phyloP scores from a whole-genome alignment of 2,329 filamentous ascomycete species.

The Aspergillus versicolor region DNA sequence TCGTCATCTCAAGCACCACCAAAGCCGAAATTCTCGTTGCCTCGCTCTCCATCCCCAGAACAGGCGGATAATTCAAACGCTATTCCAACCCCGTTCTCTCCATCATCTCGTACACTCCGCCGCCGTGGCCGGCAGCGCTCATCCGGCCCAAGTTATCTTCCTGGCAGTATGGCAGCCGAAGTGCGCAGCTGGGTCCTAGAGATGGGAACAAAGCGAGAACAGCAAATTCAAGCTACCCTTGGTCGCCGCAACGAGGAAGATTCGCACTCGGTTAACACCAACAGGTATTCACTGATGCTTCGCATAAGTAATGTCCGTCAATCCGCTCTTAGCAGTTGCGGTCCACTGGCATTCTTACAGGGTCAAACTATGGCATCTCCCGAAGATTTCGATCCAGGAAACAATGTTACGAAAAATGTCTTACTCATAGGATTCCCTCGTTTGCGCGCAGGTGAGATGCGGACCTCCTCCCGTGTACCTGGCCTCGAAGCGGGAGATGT shows the following conservation, averaged over 20 bases:
- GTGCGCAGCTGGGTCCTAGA: constrained; percentile 45
- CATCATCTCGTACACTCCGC: constrained; percentile 30
- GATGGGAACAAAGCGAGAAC: constrained; percentile 32
- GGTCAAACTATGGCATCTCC: constrained; percentile 1
- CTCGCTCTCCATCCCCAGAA: constrained; percentile 35
- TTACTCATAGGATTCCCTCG: constrained; percentile 31
- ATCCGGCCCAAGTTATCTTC: constrained; percentile 27
- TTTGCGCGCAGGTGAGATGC: constrained; percentile 5
- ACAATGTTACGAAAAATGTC: constrained; percentile 18
- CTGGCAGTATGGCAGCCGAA: constrained; percentile 42
- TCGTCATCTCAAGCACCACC: constrained; percentile 24
- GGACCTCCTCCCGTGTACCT: background rate
- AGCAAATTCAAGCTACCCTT: constrained; percentile 3
- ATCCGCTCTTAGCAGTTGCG: constrained; percentile 23
- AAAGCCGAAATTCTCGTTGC: constrained; percentile 40
- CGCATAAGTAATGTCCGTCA: constrained; percentile 19
- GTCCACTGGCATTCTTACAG: constrained; percentile 26
- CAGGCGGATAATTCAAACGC: constrained; percentile 10
- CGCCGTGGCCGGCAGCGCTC: constrained; percentile 30
- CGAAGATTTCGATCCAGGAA: background rate
- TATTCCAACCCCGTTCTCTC: constrained; percentile 36
- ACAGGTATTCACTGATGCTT: constrained; percentile 21
- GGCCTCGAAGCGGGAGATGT: constrained; percentile 20
- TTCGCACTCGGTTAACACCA: background rate
- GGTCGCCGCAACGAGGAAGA: background rate